Base-by-base conservation (phyloP, 441 rosid species). In the Euphorbia celastroides region DNA sequence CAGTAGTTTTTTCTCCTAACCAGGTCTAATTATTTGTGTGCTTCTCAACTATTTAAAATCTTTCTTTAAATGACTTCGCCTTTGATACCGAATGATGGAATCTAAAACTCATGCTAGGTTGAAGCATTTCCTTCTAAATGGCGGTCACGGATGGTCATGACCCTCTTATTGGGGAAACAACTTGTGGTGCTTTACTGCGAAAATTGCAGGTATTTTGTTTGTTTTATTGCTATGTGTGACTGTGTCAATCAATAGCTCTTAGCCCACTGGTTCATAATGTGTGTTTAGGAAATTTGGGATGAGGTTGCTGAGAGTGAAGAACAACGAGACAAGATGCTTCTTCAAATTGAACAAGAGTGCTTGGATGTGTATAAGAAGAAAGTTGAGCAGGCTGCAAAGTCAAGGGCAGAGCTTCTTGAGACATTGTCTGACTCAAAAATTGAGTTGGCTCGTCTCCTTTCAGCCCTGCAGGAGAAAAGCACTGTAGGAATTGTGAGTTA, bases 281-380 rank as follows among this genome's bases (percentile, higher is more conserved):
- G 11, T 60, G 58, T 54, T 63, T 4, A 94, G 99, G 96, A 90
- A 87, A 90, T 94, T 31, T 94, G 99, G 99, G 98, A 94, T 83
- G 99, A 94, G 79, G 98, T 94, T 69, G 99, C 98, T 72, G 98
- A 94, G 80, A 80, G 70, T 41, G 98, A 94, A 46, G 97, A 86
- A 72, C 89, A 94, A 56, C 76, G 98, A 62, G 92, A 94, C 82
- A 88, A 82, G 81, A 70, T 87, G 89, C 94, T 94, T 72, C 91
- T 92, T 72, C 96, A 85, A 81, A 86, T 94, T 67, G 99, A 92
- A 77, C 90, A 87, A 60, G 99, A 94, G 73, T 92, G 99, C 81
- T 80, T 94, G 77, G 93, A 85, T 72, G 98, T 94, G 59, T 94
- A 94, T 73, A 88, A 88, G 88, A 88, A 87, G 82, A 94, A 94